phyloP scores from a whole-genome alignment of 345 rosid genomes.

The Geranium rotundifolium region DNA sequence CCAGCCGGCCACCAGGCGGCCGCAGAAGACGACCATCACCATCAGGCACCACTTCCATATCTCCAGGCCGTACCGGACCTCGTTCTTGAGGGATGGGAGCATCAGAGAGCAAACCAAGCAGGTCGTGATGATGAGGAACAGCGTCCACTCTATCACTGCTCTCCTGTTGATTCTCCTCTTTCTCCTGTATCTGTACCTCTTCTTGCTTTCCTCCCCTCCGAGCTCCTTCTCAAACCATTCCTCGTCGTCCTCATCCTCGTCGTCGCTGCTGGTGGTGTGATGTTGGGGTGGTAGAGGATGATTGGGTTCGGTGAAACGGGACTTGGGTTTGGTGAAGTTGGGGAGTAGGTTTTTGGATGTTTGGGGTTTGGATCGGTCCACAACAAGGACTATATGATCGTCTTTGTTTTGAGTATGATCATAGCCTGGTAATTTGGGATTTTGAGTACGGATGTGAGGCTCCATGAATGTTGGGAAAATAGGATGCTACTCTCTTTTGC shows the following conservation, averaged over 20 bases:
- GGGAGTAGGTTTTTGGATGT: slow-evolving; percentile 12
- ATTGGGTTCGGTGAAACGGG: background rate
- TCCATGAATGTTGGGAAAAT: too few species aligned
- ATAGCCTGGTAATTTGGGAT: too few species aligned
- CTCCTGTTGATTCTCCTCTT: slow-evolving; percentile 19
- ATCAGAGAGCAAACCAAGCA: slow-evolving; percentile 28
- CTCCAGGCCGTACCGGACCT: slow-evolving; percentile 16
- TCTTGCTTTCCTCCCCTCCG: background rate
- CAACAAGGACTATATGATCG: too few species aligned
- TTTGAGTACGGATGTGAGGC: too few species aligned
- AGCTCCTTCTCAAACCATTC: slow-evolving; percentile 14
- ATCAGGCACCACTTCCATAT: slow-evolving; percentile 49
- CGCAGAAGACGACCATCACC: slow-evolving; percentile 28
- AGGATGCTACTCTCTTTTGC: too few species aligned
- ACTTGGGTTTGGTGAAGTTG: slow-evolving; percentile 18
- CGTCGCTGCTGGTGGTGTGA: slow-evolving; percentile 2
- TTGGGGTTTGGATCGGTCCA: background rate
- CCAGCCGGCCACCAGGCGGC: slow-evolving; percentile 31
- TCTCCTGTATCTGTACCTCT: slow-evolving; percentile 1
- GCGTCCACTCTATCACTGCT: slow-evolving; percentile 19
- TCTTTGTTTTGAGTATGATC: too few species aligned
- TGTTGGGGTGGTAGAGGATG: slow-evolving; percentile 7
- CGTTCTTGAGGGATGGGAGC: slow-evolving; percentile 9
- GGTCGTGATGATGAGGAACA: slow-evolving; percentile 25
- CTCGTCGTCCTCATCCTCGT: slow-evolving; percentile 19